Evolutionary conservation across 2,329 filamentous ascomycete genomes (phyloP).

Genomic region (Phyllosticta citriasiana): DNA sequence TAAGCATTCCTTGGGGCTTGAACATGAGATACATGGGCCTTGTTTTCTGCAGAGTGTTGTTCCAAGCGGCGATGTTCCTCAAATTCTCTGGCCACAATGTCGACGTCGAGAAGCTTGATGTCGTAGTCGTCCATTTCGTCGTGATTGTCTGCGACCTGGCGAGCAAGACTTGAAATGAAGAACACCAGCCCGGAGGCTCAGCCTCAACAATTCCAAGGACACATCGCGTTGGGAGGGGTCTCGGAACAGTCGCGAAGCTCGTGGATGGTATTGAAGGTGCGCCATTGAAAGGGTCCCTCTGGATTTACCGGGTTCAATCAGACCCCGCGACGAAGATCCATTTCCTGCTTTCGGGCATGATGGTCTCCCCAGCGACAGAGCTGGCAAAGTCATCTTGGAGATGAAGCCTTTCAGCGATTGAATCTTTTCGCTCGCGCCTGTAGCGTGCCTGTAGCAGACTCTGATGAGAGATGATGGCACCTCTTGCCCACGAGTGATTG

Average conservation of each 20-base stretch:
- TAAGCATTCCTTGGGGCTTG: not conserved
- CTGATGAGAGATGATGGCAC: not conserved
- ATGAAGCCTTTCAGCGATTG: not conserved
- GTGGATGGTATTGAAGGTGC: not conserved
- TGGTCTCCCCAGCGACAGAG: not conserved
- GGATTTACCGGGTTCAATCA: not conserved
- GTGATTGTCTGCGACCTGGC: not conserved
- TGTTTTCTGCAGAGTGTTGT: not conserved
- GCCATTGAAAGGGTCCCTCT: not conserved
- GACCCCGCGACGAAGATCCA: not conserved
- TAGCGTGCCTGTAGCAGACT: not conserved
- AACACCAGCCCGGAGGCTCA: not conserved
- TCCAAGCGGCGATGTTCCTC: not conserved
- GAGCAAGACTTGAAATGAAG: not conserved
- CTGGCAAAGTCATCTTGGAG: not conserved
- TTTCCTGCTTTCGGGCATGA: not conserved
- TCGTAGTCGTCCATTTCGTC: not conserved
- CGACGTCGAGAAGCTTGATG: not conserved
- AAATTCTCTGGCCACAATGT: not conserved
- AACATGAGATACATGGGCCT: not conserved
- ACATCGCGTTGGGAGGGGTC: not conserved
- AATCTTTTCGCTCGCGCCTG: not conserved
- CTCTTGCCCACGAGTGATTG: not conserved
- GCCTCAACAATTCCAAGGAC: not conserved
- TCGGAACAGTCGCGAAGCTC: not conserved